Conservation (phyloP, 2,329 filamentous ascomycete species). For the Akanthomyces muscarius region DNA sequence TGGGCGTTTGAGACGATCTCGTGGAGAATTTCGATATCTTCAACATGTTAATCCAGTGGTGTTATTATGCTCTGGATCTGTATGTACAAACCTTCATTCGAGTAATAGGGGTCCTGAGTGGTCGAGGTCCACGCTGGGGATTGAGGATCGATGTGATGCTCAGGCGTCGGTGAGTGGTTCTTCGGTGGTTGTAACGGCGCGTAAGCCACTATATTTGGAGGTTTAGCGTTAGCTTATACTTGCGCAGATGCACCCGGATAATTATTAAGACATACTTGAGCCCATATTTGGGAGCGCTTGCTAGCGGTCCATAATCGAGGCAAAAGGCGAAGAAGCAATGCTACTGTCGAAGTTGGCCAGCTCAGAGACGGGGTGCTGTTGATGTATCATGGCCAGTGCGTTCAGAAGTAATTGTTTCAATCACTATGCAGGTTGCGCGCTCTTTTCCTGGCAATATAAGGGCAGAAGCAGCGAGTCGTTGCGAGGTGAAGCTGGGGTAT, state of each 20-base stretch:
- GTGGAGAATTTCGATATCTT: slow-evolving; percentile 73
- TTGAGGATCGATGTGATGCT: slow-evolving; percentile 3
- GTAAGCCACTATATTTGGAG: slow-evolving; percentile 17
- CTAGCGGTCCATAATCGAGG: slow-evolving; percentile 34
- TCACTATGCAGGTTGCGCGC: background rate
- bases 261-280: slow-evolving; percentile 25
- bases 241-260: background rate
- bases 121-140: slow-evolving; percentile 12
- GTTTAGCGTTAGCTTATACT: background rate
- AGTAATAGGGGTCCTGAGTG: slow-evolving; percentile 45
- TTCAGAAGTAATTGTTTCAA: background rate
- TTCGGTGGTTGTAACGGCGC: slow-evolving; percentile 8
- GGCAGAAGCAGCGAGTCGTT: background rate
- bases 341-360: background rate
- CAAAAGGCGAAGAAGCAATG: slow-evolving; percentile 9
- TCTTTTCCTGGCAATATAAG: background rate
- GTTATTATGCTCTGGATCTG: background rate
- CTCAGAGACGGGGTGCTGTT: background rate
- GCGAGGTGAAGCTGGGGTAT: background rate
- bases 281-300: slow-evolving; percentile 22
- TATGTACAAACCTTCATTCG: slow-evolving; percentile 51
- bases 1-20: slow-evolving; percentile 71
- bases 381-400: slow-evolving; percentile 1
- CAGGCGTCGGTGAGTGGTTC: background rate
- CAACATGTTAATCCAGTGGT: slow-evolving; percentile 5